phyloP scores from a whole-genome alignment of 2,329 filamentous ascomycete species.

The Aspergillus transmontanensis region DNA sequence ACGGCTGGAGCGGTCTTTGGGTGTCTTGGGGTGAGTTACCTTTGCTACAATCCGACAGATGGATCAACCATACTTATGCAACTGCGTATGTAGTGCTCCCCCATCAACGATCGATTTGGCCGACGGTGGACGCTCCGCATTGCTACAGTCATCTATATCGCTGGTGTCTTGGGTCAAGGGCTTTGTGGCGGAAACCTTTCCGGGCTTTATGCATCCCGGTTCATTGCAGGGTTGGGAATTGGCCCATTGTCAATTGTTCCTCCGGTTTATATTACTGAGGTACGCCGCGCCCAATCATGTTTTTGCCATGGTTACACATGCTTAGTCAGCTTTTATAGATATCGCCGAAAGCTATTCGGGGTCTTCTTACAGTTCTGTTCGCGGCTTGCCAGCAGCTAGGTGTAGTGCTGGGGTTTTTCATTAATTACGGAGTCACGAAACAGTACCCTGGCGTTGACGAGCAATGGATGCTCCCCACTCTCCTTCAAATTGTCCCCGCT shows the following conservation, averaged over 20 bases:
- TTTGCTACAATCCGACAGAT: neutral
- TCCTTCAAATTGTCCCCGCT: conserved; percentile 23
- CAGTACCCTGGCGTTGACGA: conserved; percentile 16
- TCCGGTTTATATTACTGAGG: conserved; percentile 13
- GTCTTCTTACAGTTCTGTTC: conserved; percentile 21
- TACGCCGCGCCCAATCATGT: neutral
- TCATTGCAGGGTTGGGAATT: conserved; percentile 23
- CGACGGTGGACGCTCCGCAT: conserved; percentile 21
- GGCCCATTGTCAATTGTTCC: conserved; percentile 19
- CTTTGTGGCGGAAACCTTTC: conserved; percentile 18
- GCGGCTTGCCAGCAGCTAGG: conserved; percentile 25
- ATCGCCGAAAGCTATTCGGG: conserved; percentile 21
- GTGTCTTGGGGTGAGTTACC: conserved; percentile 18
- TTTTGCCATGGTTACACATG: neutral
- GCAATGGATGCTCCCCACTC: conserved; percentile 28
- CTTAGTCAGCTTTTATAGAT: conserved; percentile 6
- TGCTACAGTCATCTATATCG: conserved; percentile 20
- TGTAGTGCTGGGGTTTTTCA: conserved; percentile 24
- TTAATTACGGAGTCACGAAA: conserved; percentile 25
- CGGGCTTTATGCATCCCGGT: conserved; percentile 20
- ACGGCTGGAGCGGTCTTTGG: conserved; percentile 24
- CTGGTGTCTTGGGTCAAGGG: conserved; percentile 21
- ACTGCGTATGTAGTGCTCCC: conserved; percentile 10
- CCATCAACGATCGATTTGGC: conserved; percentile 19
- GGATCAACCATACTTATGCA: neutral